Conservation (phyloP, 495 filamentous ascomycete species). For the Thozetella sp. region DNA sequence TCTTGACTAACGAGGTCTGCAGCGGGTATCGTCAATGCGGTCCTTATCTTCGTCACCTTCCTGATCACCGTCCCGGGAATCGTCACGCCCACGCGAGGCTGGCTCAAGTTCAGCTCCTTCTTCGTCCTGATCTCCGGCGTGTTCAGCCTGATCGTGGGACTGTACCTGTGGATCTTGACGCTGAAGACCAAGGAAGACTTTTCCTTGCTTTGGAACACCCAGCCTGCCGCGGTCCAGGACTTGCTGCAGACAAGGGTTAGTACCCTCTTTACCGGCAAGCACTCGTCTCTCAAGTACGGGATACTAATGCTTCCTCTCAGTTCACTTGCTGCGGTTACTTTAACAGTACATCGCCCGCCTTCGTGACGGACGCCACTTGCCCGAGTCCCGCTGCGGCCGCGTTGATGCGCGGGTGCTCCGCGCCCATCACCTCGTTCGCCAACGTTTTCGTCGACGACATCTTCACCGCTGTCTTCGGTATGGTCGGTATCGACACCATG, state of each 20-base stretch:
- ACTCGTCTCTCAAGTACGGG: conserved; percentile 1
- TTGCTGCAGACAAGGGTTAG: conserved; percentile 67
- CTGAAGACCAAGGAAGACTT: conserved; percentile 63
- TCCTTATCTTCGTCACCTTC: conserved; percentile 61
- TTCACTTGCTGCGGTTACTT: conserved; percentile 77
- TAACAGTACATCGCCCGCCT: conserved; percentile 65
- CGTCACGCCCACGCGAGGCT: conserved; percentile 54
- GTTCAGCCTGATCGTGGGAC: conserved; percentile 66
- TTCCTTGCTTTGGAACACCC: conserved; percentile 52
- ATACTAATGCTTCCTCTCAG: conserved; percentile 35
- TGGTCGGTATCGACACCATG: conserved; percentile 67
- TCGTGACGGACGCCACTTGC: conserved; percentile 62
- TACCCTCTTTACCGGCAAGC: background rate
- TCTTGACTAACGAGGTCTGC: conserved; percentile 22
- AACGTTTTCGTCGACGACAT: conserved; percentile 70
- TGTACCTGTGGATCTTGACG: conserved; percentile 71
- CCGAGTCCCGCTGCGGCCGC: conserved; percentile 63
- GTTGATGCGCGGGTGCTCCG: conserved; percentile 64
- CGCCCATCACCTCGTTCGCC: conserved; percentile 61
- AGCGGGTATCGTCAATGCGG: conserved; percentile 69
- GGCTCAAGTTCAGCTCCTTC: conserved; percentile 62
- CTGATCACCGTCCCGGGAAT: conserved; percentile 61
- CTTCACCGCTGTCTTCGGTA: conserved; percentile 75
- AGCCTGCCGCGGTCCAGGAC: conserved; percentile 52
- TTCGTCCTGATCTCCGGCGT: conserved; percentile 59